A percentile compares a stretch with the other conserved stretches of the same genome.
Conservation (phyloP, 495 filamentous ascomycete genomes). For the Delitschia confertaspora region DNA sequence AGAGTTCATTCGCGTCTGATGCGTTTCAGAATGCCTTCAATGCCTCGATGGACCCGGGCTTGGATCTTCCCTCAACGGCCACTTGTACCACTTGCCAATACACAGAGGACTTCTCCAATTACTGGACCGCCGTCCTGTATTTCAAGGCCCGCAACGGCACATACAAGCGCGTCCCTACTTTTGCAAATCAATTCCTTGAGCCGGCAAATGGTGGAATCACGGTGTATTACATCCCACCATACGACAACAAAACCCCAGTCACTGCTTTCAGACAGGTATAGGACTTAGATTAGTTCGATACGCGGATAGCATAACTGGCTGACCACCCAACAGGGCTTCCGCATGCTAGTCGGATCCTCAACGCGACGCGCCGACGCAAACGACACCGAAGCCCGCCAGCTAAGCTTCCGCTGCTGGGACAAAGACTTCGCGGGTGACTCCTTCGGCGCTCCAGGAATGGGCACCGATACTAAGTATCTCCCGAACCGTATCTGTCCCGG, state of each 20-base stretch:
- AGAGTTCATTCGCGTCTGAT: no score
- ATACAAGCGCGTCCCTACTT: conserved; percentile 42
- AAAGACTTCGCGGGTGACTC: conserved; percentile 6
- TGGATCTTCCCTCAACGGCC: conserved; percentile 3
- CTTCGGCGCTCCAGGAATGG: conserved; percentile 13
- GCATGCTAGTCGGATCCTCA: conserved; percentile 44
- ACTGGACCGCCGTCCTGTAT: conserved; percentile 46
- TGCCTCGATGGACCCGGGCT: conserved; percentile 6
- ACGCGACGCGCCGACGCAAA: conserved; percentile 33
- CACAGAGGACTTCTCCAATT: conserved; percentile 31
- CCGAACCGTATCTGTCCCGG: conserved; percentile 37
- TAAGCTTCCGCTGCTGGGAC: conserved; percentile 21
- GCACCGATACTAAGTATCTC: conserved; percentile 7
- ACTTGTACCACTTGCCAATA: conserved; percentile 8
- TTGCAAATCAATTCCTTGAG: conserved; percentile 38
- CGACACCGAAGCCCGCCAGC: conserved; percentile 44
- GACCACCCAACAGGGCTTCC: conserved; percentile 39
- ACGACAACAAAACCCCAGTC: conserved; percentile 36
- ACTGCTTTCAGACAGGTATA: conserved; percentile 36
- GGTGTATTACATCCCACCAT: conserved; percentile 45
- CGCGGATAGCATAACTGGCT: background rate
- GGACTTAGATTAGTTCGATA: background rate
- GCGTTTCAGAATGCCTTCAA: conserved; percentile 13
- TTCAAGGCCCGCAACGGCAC: conserved; percentile 42
- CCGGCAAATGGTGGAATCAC: conserved; percentile 40